Evolutionary conservation across 1,284 basidiomycete species (phyloP), one percentile per base, ranked within the genome.

Genomic region (Rhizopogon parksii): DNA sequence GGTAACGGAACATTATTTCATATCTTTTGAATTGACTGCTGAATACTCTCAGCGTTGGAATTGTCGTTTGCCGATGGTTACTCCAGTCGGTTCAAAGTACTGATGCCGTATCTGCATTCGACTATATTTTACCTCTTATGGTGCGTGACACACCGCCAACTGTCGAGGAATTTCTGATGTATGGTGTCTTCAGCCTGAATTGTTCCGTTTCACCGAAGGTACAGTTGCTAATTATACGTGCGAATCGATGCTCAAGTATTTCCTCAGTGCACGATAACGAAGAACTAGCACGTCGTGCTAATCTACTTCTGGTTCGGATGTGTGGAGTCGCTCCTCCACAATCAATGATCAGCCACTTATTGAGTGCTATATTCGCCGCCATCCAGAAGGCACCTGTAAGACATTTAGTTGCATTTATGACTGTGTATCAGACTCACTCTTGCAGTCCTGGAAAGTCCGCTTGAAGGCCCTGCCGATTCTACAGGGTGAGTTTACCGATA

Each of bases 51-150:
- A 82, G 83, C 55, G 81, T 84, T 48, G 82, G 78, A 6, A 71
- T 82, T 24, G 75, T 78, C 11, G 76, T 88, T 19, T 85, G 88
- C 70, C 83, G 81, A 60, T 91, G 88, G 85, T 69, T 91, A 25
- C 83, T 81, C 64, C 78, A 83, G 59, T 76, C 80, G 19, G 61
- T 91, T 8, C 83, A 88, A 53, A 86, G 90, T 58, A 78, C 83
- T 1, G 82, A 89, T 60, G 88, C 88, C 2, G 78, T 82, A 36
- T 79, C 83, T 1, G 74, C 78, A 0, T 91, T 89, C 67, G 87
- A 90, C 52, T 91, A 89, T 59, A 82, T 91, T 53, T 73, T 92
- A 3, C 88, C 86, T 8, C 72, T 91, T 36, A 79, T 88, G 82
- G 84, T 85, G 57, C 40, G 75, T 64, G 35, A 47, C 17, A 49